Conservation (phyloP, 495 filamentous ascomycete genomes). For the Polyplosphaeria fusca region DNA sequence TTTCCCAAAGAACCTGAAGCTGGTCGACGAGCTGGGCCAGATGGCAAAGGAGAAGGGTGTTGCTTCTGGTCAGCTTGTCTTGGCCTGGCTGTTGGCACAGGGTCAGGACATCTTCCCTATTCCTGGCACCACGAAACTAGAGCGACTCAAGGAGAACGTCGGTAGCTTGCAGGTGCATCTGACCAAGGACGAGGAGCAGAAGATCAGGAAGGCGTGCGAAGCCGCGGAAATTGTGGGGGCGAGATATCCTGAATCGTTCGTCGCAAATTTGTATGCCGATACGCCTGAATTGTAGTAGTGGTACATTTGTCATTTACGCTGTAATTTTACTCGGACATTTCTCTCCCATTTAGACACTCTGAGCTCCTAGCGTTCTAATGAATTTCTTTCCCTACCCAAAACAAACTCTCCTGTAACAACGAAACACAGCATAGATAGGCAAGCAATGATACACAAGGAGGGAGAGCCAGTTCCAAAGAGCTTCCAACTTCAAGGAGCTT, state of each 20-base stretch:
- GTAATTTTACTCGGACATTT: no score
- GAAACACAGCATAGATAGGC: no score
- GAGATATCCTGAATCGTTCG: conserved; percentile 37
- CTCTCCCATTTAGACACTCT: no score
- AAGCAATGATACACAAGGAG: no score
- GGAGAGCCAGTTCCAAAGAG: no score
- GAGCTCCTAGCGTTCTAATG: no score
- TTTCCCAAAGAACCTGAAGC: conserved; percentile 51
- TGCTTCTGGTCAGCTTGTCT: conserved; percentile 50
- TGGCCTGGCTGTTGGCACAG: conserved; percentile 59
- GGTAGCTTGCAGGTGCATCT: conserved; percentile 35
- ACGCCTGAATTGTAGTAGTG: conserved; percentile 24
- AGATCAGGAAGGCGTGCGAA: conserved; percentile 36
- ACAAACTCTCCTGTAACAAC: no score
- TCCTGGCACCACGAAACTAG: conserved; percentile 40
- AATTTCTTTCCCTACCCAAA: no score
- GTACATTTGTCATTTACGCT: no score
- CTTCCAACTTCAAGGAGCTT: no score
- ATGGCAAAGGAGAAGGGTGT: conserved; percentile 50
- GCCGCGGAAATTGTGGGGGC: conserved; percentile 28
- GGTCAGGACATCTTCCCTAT: conserved; percentile 46
- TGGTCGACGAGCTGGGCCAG: conserved; percentile 49
- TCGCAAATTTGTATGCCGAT: conserved; percentile 27
- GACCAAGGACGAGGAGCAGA: conserved; percentile 38
- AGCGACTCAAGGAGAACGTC: conserved; percentile 40